Conservation (phyloP, 352 stramenopile species). For the Hyaloperonospora arabidopsidis region DNA sequence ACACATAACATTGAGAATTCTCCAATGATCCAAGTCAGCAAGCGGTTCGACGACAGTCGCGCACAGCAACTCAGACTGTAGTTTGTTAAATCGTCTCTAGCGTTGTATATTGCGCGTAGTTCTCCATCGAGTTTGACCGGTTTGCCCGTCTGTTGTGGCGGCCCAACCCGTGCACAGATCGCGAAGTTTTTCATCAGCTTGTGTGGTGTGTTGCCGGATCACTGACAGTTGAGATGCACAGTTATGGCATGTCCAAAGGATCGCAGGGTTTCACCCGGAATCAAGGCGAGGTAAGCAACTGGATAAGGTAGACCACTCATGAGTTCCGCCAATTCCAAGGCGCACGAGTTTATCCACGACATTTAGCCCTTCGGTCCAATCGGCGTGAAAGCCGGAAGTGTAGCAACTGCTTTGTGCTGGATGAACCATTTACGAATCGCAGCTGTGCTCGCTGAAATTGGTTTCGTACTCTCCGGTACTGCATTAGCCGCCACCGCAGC, state of each 20-base stretch:
- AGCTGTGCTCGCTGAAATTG: background rate
- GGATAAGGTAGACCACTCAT: background rate
- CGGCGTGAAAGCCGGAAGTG: background rate
- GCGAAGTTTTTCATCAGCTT: background rate
- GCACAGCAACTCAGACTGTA: background rate
- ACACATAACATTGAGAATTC: background rate
- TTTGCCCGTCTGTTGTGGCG: background rate
- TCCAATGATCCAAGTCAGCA: background rate
- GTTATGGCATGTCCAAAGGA: background rate
- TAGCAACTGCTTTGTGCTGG: background rate
- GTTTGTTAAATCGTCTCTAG: background rate
- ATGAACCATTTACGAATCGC: background rate
- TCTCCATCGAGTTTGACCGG: background rate
- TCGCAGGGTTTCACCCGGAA: background rate
- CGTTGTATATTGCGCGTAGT: background rate
- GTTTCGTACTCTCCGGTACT: background rate
- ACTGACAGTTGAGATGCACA: background rate
- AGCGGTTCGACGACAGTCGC: background rate
- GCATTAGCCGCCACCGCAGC: background rate
- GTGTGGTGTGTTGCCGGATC: too few relatives aligned
- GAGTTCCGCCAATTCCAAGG: background rate
- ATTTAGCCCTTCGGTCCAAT: background rate
- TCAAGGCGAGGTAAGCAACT: background rate
- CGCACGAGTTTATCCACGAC: background rate
- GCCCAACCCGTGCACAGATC: conserved; percentile 1